These are phyloP conservation scores for Microbotryum scabiosae DNA, from an alignment of 1,284 basidiomycete genomes.

Conservation along the genomic window DNA sequence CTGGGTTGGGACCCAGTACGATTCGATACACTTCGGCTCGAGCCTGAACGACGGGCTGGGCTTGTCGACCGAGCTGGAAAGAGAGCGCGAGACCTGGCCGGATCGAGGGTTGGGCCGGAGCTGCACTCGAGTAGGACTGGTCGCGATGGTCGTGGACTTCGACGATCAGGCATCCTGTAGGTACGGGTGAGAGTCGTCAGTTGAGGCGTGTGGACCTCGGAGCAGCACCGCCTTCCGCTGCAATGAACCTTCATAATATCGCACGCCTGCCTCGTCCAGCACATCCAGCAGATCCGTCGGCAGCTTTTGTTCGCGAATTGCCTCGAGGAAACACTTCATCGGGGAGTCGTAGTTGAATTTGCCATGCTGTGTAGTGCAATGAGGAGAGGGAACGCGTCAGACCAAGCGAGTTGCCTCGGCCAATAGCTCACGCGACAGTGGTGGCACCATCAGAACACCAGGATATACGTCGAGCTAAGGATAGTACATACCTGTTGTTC, in stretches of 20 bases:
- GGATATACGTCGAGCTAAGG: not conserved
- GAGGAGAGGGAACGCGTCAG: not conserved
- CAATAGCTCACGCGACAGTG: constrained; percentile 9
- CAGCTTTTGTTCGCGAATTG: constrained; percentile 34
- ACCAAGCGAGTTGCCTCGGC: too few species aligned
- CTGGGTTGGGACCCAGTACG: constrained; percentile 32
- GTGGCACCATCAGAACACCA: constrained; percentile 15
- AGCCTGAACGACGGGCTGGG: constrained; percentile 5
- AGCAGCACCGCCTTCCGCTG: not conserved
- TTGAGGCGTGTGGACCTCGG: not conserved
- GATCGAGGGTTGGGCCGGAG: constrained; percentile 6
- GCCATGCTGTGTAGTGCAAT: constrained; percentile 16
- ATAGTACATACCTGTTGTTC: constrained; percentile 30
- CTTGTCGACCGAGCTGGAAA: constrained; percentile 10
- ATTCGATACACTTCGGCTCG: constrained; percentile 33
- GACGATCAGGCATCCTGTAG: constrained; percentile 34
- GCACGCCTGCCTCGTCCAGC: constrained; percentile 31
- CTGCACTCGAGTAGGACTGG: not conserved
- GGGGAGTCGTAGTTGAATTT: constrained; percentile 30
- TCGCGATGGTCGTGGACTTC: constrained; percentile 36
- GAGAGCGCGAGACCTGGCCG: constrained; percentile 12
- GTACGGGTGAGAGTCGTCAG: not conserved
- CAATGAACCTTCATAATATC: constrained; percentile 31
- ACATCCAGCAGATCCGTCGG: constrained; percentile 35
- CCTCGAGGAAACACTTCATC: constrained; percentile 34